Conservation (phyloP, 192 early-diverging fungal genomes). For the Podila epigama region DNA sequence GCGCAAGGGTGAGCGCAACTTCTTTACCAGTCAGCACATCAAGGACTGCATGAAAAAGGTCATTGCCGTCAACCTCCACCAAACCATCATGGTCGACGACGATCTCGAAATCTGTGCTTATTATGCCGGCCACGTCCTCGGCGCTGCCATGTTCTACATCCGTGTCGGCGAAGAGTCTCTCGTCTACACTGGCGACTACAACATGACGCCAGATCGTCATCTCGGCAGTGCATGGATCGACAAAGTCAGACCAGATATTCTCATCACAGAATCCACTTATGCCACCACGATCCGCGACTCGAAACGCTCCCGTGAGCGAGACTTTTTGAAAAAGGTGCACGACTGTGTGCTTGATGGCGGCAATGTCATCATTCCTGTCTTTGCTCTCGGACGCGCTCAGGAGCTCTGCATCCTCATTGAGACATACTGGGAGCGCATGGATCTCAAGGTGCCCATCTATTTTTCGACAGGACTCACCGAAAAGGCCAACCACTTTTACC, state of each 20-base stretch:
- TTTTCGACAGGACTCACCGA: slow-evolving; percentile 96
- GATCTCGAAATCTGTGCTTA: slow-evolving; percentile 87
- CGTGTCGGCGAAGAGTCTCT: slow-evolving; percentile 77
- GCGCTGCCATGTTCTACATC: slow-evolving; percentile 96
- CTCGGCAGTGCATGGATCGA: slow-evolving; percentile 98
- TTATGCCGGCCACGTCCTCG: slow-evolving; percentile 98
- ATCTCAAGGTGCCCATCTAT: slow-evolving; percentile 88
- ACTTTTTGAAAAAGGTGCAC: slow-evolving; percentile 91
- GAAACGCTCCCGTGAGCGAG: slow-evolving; percentile 89
- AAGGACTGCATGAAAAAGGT: slow-evolving; percentile 97
- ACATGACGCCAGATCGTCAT: slow-evolving; percentile 92
- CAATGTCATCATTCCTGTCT: slow-evolving; percentile 96
- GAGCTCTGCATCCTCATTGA: slow-evolving; percentile 97
- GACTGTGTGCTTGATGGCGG: slow-evolving; percentile 79
- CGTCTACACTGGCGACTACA: slow-evolving; percentile 90
- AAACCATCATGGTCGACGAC: slow-evolving; percentile 84
- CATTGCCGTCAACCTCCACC: slow-evolving; percentile 83
- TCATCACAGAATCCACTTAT: slow-evolving; percentile 98
- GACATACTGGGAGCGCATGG: slow-evolving; percentile 94
- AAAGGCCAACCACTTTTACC: slow-evolving; percentile 95
- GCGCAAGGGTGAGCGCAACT: slow-evolving; percentile 86
- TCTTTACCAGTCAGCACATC: slow-evolving; percentile 89
- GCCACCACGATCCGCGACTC: slow-evolving; percentile 95
- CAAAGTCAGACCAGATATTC: slow-evolving; percentile 84
- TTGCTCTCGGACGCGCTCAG: slow-evolving; percentile 97